Conservation (phyloP, 1,139 yeast species). For the Geotrichum macrosporum region DNA sequence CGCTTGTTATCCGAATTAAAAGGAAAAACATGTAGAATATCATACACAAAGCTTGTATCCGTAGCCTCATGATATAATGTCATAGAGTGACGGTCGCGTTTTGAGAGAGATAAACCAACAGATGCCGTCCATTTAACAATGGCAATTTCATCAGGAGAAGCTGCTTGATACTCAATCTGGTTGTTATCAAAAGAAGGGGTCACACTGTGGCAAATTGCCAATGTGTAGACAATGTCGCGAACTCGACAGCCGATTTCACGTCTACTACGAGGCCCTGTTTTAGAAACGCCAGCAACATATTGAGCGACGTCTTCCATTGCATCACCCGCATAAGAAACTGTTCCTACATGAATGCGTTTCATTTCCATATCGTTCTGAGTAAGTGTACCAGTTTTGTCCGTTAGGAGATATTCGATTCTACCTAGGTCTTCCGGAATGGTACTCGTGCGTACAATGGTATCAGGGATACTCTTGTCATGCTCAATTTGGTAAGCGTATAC, state of each 20-base stretch:
- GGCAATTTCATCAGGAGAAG: conserved; percentile 98
- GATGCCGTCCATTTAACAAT: conserved; percentile 86
- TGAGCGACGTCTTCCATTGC: conserved; percentile 84
- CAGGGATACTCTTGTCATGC: conserved; percentile 73
- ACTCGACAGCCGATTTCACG: conserved; percentile 72
- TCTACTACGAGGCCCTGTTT: conserved; percentile 41
- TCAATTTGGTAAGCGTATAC: conserved; percentile 96
- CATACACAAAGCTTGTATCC: conserved; percentile 52
- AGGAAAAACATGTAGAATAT: conserved; percentile 81
- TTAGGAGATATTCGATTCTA: conserved; percentile 82
- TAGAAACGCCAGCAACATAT: conserved; percentile 45
- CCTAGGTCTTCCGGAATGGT: conserved; percentile 98
- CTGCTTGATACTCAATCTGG: conserved; percentile 81
- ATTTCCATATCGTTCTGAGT: conserved; percentile 98
- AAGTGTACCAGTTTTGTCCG: conserved; percentile 95
- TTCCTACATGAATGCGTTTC: conserved; percentile 86
- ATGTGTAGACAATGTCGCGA: conserved; percentile 70
- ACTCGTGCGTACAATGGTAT: conserved; percentile 90
- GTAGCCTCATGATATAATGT: conserved; percentile 62
- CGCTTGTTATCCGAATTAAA: conserved; percentile 93
- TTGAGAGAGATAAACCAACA: conserved; percentile 74
- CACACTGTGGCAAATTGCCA: conserved; percentile 93
- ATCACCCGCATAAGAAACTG: conserved; percentile 88
- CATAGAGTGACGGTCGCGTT: conserved; percentile 76
- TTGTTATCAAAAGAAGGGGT: conserved; percentile 75